Conservation (phyloP, 1,284 basidiomycete species). For the Singerocomus inundabilis region DNA sequence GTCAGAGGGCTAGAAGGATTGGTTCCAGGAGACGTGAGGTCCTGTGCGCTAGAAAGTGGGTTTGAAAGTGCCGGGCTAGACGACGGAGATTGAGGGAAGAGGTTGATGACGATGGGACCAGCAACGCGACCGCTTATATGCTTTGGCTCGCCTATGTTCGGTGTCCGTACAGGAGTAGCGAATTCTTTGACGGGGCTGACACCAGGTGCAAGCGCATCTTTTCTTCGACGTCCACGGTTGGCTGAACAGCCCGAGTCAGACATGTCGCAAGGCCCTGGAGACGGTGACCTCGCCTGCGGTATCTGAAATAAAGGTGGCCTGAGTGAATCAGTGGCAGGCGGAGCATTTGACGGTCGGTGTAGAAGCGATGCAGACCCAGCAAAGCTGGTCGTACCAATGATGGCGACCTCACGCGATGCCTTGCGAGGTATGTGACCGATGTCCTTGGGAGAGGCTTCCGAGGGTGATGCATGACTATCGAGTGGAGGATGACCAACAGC, state of each 20-base stretch:
- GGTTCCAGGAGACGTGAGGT: slow-evolving; percentile 31
- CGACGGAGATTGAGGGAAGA: slow-evolving; percentile 34
- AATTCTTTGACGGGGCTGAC: slow-evolving; percentile 29
- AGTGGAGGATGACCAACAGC: slow-evolving; percentile 14
- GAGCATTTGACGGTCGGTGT: slow-evolving; percentile 24
- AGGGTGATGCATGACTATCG: slow-evolving; percentile 42
- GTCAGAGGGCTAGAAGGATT: slow-evolving; percentile 24
- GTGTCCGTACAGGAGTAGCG: slow-evolving; percentile 42
- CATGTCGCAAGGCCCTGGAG: slow-evolving; percentile 38
- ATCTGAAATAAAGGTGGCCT: slow-evolving; percentile 51
- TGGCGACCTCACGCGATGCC: slow-evolving; percentile 55
- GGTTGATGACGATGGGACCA: slow-evolving; percentile 52
- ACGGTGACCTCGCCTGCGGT: slow-evolving; percentile 49
- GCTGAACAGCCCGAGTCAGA: slow-evolving; percentile 35
- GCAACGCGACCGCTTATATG: slow-evolving; percentile 56
- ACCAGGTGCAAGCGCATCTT: slow-evolving; percentile 35
- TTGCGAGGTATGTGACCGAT: slow-evolving; percentile 34
- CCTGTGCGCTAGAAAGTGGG: slow-evolving; percentile 30
- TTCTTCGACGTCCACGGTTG: slow-evolving; percentile 31
- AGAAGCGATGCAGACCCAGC: slow-evolving; percentile 27
- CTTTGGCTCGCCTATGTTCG: slow-evolving; percentile 57
- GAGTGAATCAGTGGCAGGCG: slow-evolving; percentile 24
- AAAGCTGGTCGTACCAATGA: slow-evolving; percentile 45
- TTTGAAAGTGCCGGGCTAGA: slow-evolving; percentile 26
- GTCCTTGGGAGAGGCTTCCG: slow-evolving; percentile 34